Conservation (phyloP, 2,329 filamentous ascomycete genomes). For the Coniochaeta sp. region DNA sequence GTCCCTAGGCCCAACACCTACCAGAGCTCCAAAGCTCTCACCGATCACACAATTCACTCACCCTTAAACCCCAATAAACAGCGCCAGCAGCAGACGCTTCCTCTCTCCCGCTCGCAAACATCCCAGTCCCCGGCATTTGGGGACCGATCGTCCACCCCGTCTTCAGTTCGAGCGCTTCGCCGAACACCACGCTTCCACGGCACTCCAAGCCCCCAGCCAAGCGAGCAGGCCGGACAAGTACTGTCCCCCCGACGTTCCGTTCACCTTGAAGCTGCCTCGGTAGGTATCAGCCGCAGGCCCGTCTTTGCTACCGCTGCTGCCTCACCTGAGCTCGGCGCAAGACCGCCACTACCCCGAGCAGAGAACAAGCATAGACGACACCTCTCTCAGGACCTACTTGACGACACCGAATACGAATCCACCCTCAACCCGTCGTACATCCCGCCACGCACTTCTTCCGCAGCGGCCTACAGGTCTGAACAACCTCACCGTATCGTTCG, state of each 20-base stretch:
- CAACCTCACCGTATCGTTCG: conserved; percentile 42
- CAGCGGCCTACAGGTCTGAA: conserved; percentile 25
- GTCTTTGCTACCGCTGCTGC: conserved; percentile 25
- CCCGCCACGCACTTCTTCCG: conserved; percentile 21
- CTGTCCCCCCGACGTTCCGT: conserved; percentile 21
- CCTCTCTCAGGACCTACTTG: conserved; percentile 42
- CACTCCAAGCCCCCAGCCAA: conserved; percentile 32
- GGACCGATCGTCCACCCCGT: conserved; percentile 36
- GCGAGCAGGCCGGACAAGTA: conserved; percentile 10
- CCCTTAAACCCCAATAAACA: conserved; percentile 28
- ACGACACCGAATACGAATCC: conserved; percentile 32
- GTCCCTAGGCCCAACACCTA: conserved; percentile 35
- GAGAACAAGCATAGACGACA: conserved; percentile 22
- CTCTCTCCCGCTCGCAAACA: conserved; percentile 27
- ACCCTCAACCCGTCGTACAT: conserved; percentile 23
- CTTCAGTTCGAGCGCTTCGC: conserved; percentile 41
- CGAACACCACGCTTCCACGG: conserved; percentile 45
- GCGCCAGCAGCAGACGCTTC: conserved; percentile 32
- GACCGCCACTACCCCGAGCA: conserved; percentile 4
- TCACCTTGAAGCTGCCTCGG: conserved; percentile 39
- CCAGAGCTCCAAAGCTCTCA: conserved; percentile 31
- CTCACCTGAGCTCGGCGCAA: conserved; percentile 8
- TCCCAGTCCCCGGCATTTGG: conserved; percentile 14
- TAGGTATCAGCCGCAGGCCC: conserved; percentile 38
- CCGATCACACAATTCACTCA: conserved; percentile 50